A percentile compares a stretch with the other conserved stretches of the same genome.
Conservation (phyloP, 805 yeast genomes). For the Sugiyamaella floridensis region DNA sequence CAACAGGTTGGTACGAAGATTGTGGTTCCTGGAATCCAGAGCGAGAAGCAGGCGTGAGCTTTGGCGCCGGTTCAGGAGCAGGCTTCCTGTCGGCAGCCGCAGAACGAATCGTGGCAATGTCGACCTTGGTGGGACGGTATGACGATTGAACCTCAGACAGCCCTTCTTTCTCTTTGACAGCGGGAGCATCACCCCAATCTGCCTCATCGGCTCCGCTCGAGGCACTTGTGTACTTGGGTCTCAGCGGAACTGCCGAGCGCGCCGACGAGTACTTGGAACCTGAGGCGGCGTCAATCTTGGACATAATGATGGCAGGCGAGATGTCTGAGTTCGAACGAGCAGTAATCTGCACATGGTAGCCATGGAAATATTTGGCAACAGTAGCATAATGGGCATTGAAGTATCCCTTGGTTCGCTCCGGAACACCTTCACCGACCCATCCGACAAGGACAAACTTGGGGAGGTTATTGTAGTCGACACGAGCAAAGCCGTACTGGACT, state of each 20-base stretch:
- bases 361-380: slow-evolving; percentile 39
- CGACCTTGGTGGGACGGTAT: slow-evolving; percentile 60
- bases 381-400: slow-evolving; percentile 37
- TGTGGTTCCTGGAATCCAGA: slow-evolving; percentile 16
- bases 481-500: slow-evolving; percentile 83
- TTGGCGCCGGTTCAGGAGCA: slow-evolving; percentile 27
- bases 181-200: slow-evolving; percentile 65
- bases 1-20: slow-evolving; percentile 53
- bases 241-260: slow-evolving; percentile 25
- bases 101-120: slow-evolving; percentile 40
- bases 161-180: slow-evolving; percentile 30
- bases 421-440: slow-evolving; percentile 92
- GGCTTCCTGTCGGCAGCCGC: slow-evolving; percentile 34
- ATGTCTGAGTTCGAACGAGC: slow-evolving; percentile 93
- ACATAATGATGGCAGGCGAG: slow-evolving; percentile 65
- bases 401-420: slow-evolving; percentile 41
- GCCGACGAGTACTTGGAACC: slow-evolving; percentile 81
- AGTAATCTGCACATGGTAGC: slow-evolving; percentile 92
- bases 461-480: slow-evolving; percentile 87
- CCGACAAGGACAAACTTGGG: slow-evolving; percentile 79
- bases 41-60: slow-evolving; percentile 19
- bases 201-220: slow-evolving; percentile 40
- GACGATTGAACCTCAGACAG: slow-evolving; percentile 44
- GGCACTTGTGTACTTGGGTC: slow-evolving; percentile 32
- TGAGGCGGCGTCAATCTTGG: slow-evolving; percentile 80